These are phyloP conservation scores for Styphnolobium japonicum DNA, from an alignment of 306 rosid genomes.

Conservation along the genomic window DNA sequence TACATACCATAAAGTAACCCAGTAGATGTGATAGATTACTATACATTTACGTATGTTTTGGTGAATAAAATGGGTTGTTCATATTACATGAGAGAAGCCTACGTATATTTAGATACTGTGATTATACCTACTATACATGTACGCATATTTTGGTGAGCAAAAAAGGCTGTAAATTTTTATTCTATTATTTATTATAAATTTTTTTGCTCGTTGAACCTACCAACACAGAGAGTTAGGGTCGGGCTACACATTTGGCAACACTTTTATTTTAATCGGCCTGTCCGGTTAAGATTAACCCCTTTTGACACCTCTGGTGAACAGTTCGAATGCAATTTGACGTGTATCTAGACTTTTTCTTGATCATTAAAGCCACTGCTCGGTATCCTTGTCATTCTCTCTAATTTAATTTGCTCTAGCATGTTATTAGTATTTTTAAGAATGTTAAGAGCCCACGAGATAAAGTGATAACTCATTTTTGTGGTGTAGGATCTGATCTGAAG, in stretches of 20 bases:
- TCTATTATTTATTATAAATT: no score
- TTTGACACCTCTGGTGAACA: neutral
- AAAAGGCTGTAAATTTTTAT: no score
- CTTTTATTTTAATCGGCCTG: neutral
- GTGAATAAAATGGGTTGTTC: neutral
- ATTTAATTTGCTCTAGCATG: neutral
- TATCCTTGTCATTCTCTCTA: neutral
- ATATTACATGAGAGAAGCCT: neutral
- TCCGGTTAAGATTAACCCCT: neutral
- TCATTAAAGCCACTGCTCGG: neutral
- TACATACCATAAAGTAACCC: neutral
- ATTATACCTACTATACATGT: no score
- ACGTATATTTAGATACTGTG: no score
- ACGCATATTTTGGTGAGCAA: no score
- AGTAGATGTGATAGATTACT: neutral
- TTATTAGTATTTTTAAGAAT: neutral
- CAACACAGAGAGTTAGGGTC: no score
- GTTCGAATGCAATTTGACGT: neutral
- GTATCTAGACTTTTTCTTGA: constrained; percentile 9
- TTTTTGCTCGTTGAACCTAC: no score
- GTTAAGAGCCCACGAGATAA: neutral
- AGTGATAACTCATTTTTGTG: neutral
- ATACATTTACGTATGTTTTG: neutral
- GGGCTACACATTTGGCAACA: no score
- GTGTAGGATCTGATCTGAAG: constrained; percentile 1